Percentiles rank a stretch among this genome's conserved stretches.
Evolutionary conservation across 441 rosid species (phyloP).

Genomic region (Erodium texanum): DNA sequence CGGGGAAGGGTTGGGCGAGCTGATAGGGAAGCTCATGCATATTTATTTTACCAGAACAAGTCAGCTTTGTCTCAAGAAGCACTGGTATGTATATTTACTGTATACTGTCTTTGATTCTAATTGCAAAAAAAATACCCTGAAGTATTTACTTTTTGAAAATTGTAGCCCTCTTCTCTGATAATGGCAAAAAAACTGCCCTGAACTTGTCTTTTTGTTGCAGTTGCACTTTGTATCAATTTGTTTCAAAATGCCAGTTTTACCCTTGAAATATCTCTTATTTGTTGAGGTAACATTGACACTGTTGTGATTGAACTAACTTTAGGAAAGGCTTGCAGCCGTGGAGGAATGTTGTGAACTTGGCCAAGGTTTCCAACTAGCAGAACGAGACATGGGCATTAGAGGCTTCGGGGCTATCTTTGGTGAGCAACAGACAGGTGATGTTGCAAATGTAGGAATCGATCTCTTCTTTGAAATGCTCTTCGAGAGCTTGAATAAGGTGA

Average conservation of each 20-base stretch:
- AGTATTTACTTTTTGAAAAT: too few species aligned
- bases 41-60: constrained; percentile 84
- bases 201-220: too few species aligned
- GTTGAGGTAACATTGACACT: constrained; percentile 1
- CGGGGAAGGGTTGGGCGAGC: constrained; percentile 99
- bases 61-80: constrained; percentile 70
- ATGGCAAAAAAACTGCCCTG: too few species aligned
- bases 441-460: constrained; percentile 91
- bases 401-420: constrained; percentile 97
- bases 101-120: constrained; percentile 14
- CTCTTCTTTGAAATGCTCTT: constrained; percentile 98
- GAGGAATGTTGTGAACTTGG: constrained; percentile 94
- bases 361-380: constrained; percentile 96
- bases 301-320: constrained; percentile 24
- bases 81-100: constrained; percentile 43
- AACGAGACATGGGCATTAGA: constrained; percentile 97
- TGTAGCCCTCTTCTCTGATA: too few species aligned
- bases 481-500: constrained; percentile 89
- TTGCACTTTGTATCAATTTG: too few species aligned
- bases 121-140: too few species aligned
- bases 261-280: neutral
- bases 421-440: constrained; percentile 97
- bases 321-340: constrained; percentile 94
- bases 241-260: too few species aligned
- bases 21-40: constrained; percentile 93